A percentile compares a stretch with the other conserved stretches of the same genome.
Conservation (phyloP, 768 basidiomycete genomes). For the Lactifluus rugatus region DNA sequence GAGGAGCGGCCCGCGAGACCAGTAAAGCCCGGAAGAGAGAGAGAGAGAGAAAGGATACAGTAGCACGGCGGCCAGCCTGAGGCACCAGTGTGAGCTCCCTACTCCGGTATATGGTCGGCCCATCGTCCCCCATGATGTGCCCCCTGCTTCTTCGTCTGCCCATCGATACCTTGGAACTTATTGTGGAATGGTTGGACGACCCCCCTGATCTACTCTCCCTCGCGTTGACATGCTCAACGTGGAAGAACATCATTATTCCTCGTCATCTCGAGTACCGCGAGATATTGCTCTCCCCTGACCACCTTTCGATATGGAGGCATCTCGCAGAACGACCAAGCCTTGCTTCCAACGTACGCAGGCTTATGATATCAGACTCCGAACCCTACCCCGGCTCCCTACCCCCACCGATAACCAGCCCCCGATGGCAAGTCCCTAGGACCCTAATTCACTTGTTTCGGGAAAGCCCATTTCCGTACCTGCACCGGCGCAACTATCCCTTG, state of each 20-base stretch:
- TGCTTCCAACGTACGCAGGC: slow-evolving; percentile 14
- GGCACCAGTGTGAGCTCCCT: no score
- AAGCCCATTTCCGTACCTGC: neutral
- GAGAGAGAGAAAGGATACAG: no score
- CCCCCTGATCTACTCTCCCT: slow-evolving; percentile 11
- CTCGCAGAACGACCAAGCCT: slow-evolving; percentile 15
- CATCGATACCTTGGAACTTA: slow-evolving; percentile 5
- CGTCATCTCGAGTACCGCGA: slow-evolving; percentile 15
- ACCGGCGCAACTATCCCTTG: neutral
- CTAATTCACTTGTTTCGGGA: neutral
- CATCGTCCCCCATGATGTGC: neutral
- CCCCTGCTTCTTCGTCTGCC: slow-evolving; percentile 2
- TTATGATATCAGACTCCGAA: slow-evolving; percentile 6
- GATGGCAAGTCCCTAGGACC: slow-evolving; percentile 8
- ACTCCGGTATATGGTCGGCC: neutral
- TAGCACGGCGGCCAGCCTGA: no score
- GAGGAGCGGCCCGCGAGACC: no score
- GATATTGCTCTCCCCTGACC: slow-evolving; percentile 7
- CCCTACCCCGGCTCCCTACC: neutral
- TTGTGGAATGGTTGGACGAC: slow-evolving; percentile 6
- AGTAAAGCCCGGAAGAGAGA: no score
- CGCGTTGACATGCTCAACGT: slow-evolving; percentile 8
- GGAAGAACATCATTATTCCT: slow-evolving; percentile 15
- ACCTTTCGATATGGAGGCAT: slow-evolving; percentile 9
- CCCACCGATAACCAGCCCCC: neutral